phyloP scores from a whole-genome alignment of 2,329 filamentous ascomycete genomes.

The Colletotrichum sp. region DNA sequence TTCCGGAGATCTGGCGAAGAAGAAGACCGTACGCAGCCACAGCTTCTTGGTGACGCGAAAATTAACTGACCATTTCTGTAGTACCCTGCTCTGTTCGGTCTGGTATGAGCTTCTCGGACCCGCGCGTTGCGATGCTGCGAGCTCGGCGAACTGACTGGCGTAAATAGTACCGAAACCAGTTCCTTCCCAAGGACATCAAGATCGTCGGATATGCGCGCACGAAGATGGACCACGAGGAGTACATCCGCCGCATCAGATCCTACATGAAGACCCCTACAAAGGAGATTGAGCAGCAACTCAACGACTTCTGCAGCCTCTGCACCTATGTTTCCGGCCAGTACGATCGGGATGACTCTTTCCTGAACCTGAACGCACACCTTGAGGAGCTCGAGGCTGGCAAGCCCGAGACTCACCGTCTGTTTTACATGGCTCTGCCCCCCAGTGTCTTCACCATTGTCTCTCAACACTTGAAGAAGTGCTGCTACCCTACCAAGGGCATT shows the following conservation, averaged over 20 bases:
- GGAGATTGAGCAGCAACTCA: slow-evolving; percentile 93
- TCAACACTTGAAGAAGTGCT: slow-evolving; percentile 95
- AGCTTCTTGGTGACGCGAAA: background rate
- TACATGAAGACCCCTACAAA: slow-evolving; percentile 99
- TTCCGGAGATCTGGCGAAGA: slow-evolving; percentile 97
- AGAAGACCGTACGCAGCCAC: slow-evolving; percentile 81
- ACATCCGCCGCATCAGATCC: slow-evolving; percentile 90
- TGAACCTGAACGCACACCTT: slow-evolving; percentile 83
- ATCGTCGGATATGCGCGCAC: slow-evolving; percentile 99
- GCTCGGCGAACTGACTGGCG: slow-evolving; percentile 3
- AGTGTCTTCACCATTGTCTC: slow-evolving; percentile 98
- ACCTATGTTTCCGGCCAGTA: slow-evolving; percentile 97
- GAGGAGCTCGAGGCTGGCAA: slow-evolving; percentile 83
- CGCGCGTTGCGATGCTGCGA: background rate
- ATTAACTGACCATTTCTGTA: slow-evolving; percentile 44
- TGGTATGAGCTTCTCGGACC: slow-evolving; percentile 67
- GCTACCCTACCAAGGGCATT: slow-evolving; percentile 90
- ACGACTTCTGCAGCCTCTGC: slow-evolving; percentile 87
- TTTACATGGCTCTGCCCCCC: slow-evolving; percentile 98
- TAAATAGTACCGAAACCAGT: slow-evolving; percentile 92
- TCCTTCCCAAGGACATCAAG: slow-evolving; percentile 93
- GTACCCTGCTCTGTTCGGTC: slow-evolving; percentile 96
- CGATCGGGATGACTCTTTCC: slow-evolving; percentile 94
- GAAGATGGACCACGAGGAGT: slow-evolving; percentile 98
- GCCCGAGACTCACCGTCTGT: slow-evolving; percentile 87